phyloP scores from a whole-genome alignment of 2,329 filamentous ascomycete genomes.

The Pseudogymnoascus sp. region DNA sequence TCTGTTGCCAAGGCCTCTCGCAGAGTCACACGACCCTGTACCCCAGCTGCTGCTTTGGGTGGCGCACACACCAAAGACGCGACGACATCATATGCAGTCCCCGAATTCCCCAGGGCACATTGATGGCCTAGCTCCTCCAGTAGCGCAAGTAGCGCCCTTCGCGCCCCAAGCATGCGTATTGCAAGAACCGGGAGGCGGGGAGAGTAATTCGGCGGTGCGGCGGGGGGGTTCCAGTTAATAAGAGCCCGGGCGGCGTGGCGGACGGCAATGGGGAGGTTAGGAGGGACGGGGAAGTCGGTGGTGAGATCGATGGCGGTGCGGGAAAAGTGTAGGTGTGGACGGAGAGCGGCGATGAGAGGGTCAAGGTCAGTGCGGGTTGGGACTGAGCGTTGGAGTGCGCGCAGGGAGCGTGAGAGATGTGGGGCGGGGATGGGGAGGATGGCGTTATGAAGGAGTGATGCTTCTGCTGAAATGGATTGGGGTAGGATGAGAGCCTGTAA shows the following conservation, averaged over 20 bases:
- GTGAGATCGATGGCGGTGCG: constrained; percentile 39
- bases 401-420: constrained; percentile 57
- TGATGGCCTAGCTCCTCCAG: constrained; percentile 59
- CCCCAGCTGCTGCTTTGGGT: constrained; percentile 20
- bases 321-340: constrained; percentile 46
- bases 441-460: constrained; percentile 57
- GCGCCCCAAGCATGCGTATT: constrained; percentile 52
- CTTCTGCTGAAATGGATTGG: constrained; percentile 61
- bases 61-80: constrained; percentile 62
- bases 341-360: constrained; percentile 57
- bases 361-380: constrained; percentile 62
- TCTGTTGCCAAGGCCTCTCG: constrained; percentile 21
- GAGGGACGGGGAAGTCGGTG: neutral
- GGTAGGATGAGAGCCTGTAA: constrained; percentile 65
- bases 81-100: constrained; percentile 59
- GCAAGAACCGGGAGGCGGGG: constrained; percentile 60
- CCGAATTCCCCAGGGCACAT: constrained; percentile 48
- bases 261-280: constrained; percentile 47
- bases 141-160: constrained; percentile 50
- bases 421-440: constrained; percentile 65
- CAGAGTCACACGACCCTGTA: constrained; percentile 24
- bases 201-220: constrained; percentile 57
- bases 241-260: constrained; percentile 54
- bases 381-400: constrained; percentile 56
- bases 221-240: constrained; percentile 56